Conservation (phyloP, 2,329 filamentous ascomycete species). For the Fusarium metavorans region DNA sequence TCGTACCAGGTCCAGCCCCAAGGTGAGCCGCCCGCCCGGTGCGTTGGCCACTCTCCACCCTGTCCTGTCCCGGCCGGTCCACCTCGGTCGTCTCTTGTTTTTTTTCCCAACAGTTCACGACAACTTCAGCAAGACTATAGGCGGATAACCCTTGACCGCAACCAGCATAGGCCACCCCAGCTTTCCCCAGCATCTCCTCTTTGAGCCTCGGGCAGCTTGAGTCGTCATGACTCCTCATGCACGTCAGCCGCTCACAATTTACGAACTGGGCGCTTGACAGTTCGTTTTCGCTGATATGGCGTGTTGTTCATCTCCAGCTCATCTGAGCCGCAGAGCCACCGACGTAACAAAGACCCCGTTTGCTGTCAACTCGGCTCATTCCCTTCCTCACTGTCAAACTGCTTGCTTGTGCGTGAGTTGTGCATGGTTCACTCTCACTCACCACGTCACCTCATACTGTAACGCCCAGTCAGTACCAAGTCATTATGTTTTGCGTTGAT, state of each 20-base stretch:
- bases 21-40: conserved; percentile 35
- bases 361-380: conserved; percentile 1
- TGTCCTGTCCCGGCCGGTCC: conserved; percentile 24
- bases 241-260: conserved; percentile 36
- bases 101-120: conserved; percentile 41
- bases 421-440: conserved; percentile 2
- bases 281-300: conserved; percentile 10
- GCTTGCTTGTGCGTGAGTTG: not conserved
- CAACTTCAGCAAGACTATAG: conserved; percentile 18
- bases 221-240: conserved; percentile 34
- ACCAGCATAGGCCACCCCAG: not conserved
- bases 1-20: conserved; percentile 28
- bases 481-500: not conserved
- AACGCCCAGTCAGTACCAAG: not conserved
- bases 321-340: conserved; percentile 11
- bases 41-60: conserved; percentile 43
- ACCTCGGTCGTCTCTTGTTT: conserved; percentile 14
- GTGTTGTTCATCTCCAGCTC: conserved; percentile 23
- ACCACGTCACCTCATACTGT: conserved; percentile 5
- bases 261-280: conserved; percentile 22
- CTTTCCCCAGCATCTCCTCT: conserved; percentile 33
- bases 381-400: not conserved
- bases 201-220: conserved; percentile 31
- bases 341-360: conserved; percentile 2
- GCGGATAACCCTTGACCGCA: conserved; percentile 1